Evolutionary conservation across 2,329 filamentous ascomycete species (phyloP), one percentile per base, ranked within the genome.

Genomic region (Scedosporium dehoogii): DNA sequence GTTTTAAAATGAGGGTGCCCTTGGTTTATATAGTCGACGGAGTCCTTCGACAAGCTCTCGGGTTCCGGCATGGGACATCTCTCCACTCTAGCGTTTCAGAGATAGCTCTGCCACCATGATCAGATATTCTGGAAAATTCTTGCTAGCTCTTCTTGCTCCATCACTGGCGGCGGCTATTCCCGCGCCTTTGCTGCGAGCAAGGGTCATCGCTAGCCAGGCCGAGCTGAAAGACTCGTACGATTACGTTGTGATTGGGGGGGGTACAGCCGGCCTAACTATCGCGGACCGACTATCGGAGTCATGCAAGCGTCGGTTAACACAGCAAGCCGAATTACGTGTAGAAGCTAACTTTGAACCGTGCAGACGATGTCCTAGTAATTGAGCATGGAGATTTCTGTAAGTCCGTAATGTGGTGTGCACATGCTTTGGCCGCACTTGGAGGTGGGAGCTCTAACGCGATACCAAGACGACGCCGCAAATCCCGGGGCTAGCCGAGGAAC

Each of bases 241-340:
- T 6, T 68, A 70, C 51, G 63, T 70, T 16, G 62, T 70, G 9
- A 61, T 69, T 23, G 67, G 69, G 3, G 64, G 64, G 38, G 64
- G 66, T 5, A 67, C 64, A 0, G 62, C 64, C 4, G 65, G 64
- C 6, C 51, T 68, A 9, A 67, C 63, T 7, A 61, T 66, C 7
- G 65, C 64, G 2, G 66, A 67, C 38, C 59, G 66, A 9, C 59
- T 66, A 4, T 65, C 61, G 14, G 66, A 67, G 46, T 44, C 21
- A 7, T 53, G 60, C 5, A 53, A 62, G 9, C 58, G 53, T 62
- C 9, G 33, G 55, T 29, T 6, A 16, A 18, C 3, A 38, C 38
- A 23, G 10, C 21, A n/a, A 27, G 48, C n/a, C 7, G 23, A 27
- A 51, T 7, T 14, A 18, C 6, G 14, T 14, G n/a, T 23, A 25